Evolutionary conservation across 176 grass and related monocot species (phyloP).

Genomic region (Musa schizocarpa): DNA sequence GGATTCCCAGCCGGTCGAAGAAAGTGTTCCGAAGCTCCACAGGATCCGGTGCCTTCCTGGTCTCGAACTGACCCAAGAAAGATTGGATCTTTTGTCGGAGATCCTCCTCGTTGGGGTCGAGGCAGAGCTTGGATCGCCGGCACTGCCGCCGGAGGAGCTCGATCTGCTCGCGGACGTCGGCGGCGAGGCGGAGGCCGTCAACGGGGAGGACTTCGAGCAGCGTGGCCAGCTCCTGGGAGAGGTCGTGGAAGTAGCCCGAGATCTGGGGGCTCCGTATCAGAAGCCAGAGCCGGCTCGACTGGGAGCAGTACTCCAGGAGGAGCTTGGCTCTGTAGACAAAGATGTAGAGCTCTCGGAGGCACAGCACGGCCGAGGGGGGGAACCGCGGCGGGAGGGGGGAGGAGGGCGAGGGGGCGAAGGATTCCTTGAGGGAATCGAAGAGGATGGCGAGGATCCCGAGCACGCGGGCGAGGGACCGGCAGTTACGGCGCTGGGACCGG

Average conservation of each 20-base stretch:
- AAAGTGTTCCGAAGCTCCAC: slow-evolving; percentile 30
- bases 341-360: slow-evolving; percentile 92
- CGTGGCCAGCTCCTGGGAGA: slow-evolving; percentile 68
- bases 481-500: slow-evolving; percentile 38
- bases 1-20: slow-evolving; percentile 46
- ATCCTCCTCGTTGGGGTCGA: slow-evolving; percentile 44
- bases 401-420: slow-evolving; percentile 12
- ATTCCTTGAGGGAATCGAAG: slow-evolving; percentile 27
- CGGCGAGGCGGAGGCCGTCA: slow-evolving; percentile 38
- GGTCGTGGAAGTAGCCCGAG: slow-evolving; percentile 61
- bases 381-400: slow-evolving; percentile 5
- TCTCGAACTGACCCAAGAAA: slow-evolving; percentile 40
- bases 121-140: slow-evolving; percentile 25
- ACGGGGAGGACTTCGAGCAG: slow-evolving; percentile 72
- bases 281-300: slow-evolving; percentile 61
- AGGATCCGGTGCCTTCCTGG: slow-evolving; percentile 27
- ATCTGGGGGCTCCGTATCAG: slow-evolving; percentile 42
- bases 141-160: slow-evolving; percentile 41
- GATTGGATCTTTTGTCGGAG: slow-evolving; percentile 39
- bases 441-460: slow-evolving; percentile 39
- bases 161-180: slow-evolving; percentile 47
- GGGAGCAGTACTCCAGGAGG: slow-evolving; percentile 60
- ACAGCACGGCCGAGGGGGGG: slow-evolving; percentile 50
- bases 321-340: slow-evolving; percentile 78
- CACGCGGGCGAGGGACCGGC: slow-evolving; percentile 29